Evolutionary conservation across 1,139 yeast genomes (phyloP), one percentile per base, ranked within the genome.

Genomic region (Hemisphaericaspora xylanilytica): DNA sequence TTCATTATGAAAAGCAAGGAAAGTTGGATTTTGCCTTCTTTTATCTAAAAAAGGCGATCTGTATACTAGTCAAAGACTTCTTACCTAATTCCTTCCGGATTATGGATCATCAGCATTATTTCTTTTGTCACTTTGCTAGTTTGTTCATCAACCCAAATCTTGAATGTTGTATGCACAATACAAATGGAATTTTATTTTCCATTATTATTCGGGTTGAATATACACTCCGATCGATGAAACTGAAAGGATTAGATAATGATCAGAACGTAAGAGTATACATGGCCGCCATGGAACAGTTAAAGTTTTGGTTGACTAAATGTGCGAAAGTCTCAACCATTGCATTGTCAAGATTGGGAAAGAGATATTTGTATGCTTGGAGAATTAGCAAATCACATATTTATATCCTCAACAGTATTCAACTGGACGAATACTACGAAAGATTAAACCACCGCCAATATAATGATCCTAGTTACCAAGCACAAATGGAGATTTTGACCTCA

Each of bases 361-460:
- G 72, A 36, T 69, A 69, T 44, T 68, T 65, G 44, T 64, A 63
- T 47, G 71, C 75, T 0, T 68, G 75, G 75, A 56, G 70, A 48
- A 54, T 65, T 6, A 52, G 61, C 16, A 67, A 65, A 41, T 61
- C 65, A 1, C 66, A 65, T 32, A 52, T 51, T 3, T 63, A 52
- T 33, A 38, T 67, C n/a, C 39, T 64, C 13, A 50, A 51, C n/a
- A 44, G 54, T 6, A 44, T 60, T 8, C 46, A 48, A 3, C 45
- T 55, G 6, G 54, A 58, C 25, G 56, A 50, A 0, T 50, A 59
- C 16, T 66, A 57, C 28, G 27, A 17, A 4, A 28, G 11, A n/a
- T 22, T 40, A 16, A 25, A 26, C 25, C 24, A 35, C 6, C 5
- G 11, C 5, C 32, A 18, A 10, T 14, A 18, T 5, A 17, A 18